A percentile compares a stretch with the other conserved stretches of the same genome.
phyloP scores from a whole-genome alignment of 345 rosid species.

The Syzygium aromaticum region DNA sequence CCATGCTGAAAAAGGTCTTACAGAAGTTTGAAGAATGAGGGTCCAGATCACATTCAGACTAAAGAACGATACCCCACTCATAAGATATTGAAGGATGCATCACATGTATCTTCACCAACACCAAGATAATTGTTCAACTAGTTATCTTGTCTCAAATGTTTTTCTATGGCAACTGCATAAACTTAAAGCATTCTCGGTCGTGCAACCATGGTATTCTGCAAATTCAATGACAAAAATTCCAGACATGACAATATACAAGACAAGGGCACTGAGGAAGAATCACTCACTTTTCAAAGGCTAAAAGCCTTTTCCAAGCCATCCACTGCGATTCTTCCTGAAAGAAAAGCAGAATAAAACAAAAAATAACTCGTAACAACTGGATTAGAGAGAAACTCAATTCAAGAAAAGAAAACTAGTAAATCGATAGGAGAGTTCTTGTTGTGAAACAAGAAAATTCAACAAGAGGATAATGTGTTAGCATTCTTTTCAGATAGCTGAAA shows the following conservation, averaged over 20 bases:
- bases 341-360: not conserved
- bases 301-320: conserved; percentile 88
- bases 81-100: not conserved
- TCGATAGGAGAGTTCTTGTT: not conserved
- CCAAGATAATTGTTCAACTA: not conserved
- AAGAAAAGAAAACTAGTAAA: not conserved
- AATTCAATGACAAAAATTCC: not conserved
- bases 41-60: not conserved
- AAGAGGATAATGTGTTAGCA: not conserved
- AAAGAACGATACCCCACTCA: not conserved
- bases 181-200: not conserved
- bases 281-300: conserved; percentile 83
- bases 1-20: not conserved
- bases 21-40: not conserved
- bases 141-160: not conserved
- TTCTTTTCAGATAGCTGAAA: not conserved
- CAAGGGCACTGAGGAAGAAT: not conserved
- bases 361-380: not conserved
- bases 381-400: not conserved
- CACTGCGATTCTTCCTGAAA: conserved; percentile 85
- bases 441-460: not conserved
- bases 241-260: not conserved
- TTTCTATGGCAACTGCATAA: not conserved
- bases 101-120: not conserved
- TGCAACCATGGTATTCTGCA: not conserved